Base-by-base conservation (phyloP, 2,329 filamentous ascomycete species). In the Elsinoe perseae region DNA sequence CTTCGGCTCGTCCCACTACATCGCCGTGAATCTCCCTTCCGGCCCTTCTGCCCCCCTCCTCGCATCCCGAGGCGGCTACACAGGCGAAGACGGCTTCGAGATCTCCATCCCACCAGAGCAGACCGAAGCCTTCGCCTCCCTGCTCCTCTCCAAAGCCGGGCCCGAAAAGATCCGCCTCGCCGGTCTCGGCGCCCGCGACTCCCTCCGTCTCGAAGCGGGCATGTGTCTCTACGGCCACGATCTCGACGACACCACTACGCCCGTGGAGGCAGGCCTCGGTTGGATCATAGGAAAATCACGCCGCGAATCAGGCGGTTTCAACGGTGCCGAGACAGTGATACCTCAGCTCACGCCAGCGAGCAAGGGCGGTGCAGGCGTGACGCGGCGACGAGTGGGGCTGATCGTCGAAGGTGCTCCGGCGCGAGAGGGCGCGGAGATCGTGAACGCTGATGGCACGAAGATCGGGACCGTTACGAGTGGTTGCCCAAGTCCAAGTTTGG, bases 151-250 rank as follows among this genome's bases (percentile, higher is more conserved):
- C 38, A 75, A 80, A 28, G 76, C 77, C 0, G 72, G 75, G 42
- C 67, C 64, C 40, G 84, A 84, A 23, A 81, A 84, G 9, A 76
- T 95, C 14, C 85, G 86, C 66, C 80, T 95, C 44, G 90, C 92
- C 1, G 93, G 93, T 2, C 80, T 98, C 0, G 93, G 91, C 8
- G 89, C 93, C 2, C 83, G 93, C 61, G 93, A 98, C 72, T 95
- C 87, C 60, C 82, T 98, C 58, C 85, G 93, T 46, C 83, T 98
- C 27, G 93, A 98, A 75, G 93, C 93, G 0, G 93, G 93, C 59
- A 95, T 98, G 92, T 98, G 93, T 72, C 80, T 98, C n/a, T 98
- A 98, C 74, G 93, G 93, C n/a, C 89, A 97, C 73, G 93, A 98
- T 70, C 81, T 98, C 34, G 84, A 95, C 69, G 92, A 95, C 57